Conservation (phyloP, 805 yeast species). For the Jamesozyma rosinii region DNA sequence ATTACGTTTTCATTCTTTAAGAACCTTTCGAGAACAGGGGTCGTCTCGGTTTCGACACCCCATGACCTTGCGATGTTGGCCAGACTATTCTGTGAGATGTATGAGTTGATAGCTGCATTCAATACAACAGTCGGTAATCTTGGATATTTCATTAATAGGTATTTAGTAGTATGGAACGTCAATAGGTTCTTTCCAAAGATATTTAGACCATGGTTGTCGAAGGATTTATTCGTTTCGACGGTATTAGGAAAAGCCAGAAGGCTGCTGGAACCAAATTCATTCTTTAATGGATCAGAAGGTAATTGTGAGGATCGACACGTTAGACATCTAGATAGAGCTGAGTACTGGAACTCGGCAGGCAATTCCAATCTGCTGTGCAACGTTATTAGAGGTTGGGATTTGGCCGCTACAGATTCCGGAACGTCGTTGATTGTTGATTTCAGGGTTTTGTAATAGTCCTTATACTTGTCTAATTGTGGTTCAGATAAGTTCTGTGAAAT, state of each 20-base stretch:
- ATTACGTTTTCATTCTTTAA: slow-evolving; percentile 60
- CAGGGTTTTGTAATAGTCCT: slow-evolving; percentile 17
- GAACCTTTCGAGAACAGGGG: slow-evolving; percentile 54
- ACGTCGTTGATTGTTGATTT: slow-evolving; percentile 15
- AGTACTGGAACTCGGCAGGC: slow-evolving; percentile 45
- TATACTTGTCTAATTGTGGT: slow-evolving; percentile 18
- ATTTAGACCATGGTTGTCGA: slow-evolving; percentile 69
- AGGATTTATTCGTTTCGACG: slow-evolving; percentile 36
- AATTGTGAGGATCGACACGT: slow-evolving; percentile 43
- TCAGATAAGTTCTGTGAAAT: neutral
- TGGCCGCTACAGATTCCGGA: slow-evolving; percentile 43
- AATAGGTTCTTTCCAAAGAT: slow-evolving; percentile 75
- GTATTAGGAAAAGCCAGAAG: slow-evolving; percentile 15
- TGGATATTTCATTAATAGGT: slow-evolving; percentile 70
- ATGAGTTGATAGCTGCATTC: slow-evolving; percentile 66
- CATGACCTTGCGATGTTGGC: slow-evolving; percentile 61
- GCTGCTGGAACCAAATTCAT: neutral
- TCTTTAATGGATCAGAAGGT: slow-evolving; percentile 5
- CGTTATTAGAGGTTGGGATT: slow-evolving; percentile 67
- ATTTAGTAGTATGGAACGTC: slow-evolving; percentile 65
- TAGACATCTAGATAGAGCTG: slow-evolving; percentile 73
- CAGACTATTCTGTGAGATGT: slow-evolving; percentile 58
- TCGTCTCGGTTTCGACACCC: slow-evolving; percentile 79
- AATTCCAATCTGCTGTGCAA: slow-evolving; percentile 68
- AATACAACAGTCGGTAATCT: slow-evolving; percentile 77